These are phyloP conservation scores for Oidiodendron maius DNA, from an alignment of 495 filamentous ascomycete species.

Conservation along the genomic window DNA sequence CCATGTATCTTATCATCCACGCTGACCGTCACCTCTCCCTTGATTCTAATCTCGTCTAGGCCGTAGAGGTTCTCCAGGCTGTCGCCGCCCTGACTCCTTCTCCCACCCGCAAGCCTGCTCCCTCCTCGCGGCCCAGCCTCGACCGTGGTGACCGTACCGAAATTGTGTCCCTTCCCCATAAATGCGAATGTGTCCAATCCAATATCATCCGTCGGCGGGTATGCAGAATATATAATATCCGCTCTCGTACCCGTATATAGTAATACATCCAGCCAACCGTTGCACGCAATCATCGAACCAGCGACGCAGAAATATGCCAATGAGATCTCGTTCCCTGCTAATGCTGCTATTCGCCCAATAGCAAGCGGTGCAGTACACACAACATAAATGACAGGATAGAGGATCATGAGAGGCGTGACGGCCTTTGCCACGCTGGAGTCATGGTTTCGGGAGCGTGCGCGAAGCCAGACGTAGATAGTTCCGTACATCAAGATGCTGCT, in stretches of 20 bases:
- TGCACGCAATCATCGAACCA: constrained; percentile 66
- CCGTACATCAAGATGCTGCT: constrained; percentile 59
- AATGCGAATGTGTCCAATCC: constrained; percentile 44
- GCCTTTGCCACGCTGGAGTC: constrained; percentile 9
- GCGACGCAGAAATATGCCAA: constrained; percentile 60
- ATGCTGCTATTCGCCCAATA: constrained; percentile 59
- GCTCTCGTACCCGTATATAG: constrained; percentile 67
- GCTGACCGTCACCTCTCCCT: constrained; percentile 15
- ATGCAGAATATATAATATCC: constrained; percentile 40
- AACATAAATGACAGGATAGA: constrained; percentile 72
- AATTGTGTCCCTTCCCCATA: constrained; percentile 27
- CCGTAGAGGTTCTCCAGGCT: constrained; percentile 19
- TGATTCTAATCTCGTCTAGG: constrained; percentile 15
- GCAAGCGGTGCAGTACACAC: constrained; percentile 67
- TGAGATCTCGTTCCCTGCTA: constrained; percentile 47
- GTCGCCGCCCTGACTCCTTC: background rate
- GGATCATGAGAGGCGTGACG: constrained; percentile 58
- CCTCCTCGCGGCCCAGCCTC: background rate
- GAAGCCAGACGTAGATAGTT: constrained; percentile 56
- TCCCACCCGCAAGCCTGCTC: background rate
- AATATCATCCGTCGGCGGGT: constrained; percentile 30
- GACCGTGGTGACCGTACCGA: constrained; percentile 14
- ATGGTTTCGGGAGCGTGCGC: constrained; percentile 8
- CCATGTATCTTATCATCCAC: background rate
- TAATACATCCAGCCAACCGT: constrained; percentile 68